Evolutionary conservation across 2,329 filamentous ascomycete species (phyloP).

Genomic region (Cladosporium sphaerospermum): DNA sequence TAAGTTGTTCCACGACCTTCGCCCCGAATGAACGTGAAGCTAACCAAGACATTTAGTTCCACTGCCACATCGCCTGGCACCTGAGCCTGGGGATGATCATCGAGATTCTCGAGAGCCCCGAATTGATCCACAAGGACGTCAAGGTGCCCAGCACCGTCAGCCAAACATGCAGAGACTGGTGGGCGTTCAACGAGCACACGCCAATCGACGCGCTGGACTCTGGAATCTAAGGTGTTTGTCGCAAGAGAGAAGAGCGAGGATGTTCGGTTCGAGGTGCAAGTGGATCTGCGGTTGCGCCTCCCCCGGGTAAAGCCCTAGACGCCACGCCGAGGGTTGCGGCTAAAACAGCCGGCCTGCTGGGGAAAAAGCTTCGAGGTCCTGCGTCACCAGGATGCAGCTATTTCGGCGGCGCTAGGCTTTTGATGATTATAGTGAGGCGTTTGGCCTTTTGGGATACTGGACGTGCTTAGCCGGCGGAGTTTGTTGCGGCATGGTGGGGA

Average conservation of each 20-base stretch:
- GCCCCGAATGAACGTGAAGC: not conserved
- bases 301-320: constrained; percentile 9
- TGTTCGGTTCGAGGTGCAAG: no score
- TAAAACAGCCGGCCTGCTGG: not conserved
- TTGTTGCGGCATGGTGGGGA: not conserved
- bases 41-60: constrained; percentile 46
- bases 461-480: constrained; percentile 1
- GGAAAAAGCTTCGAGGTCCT: no score
- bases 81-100: constrained; percentile 21
- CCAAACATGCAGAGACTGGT: constrained; percentile 48
- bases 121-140: constrained; percentile 34
- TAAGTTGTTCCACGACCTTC: not conserved
- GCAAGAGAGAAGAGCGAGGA: not conserved
- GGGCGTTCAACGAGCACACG: constrained; percentile 9
- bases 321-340: constrained; percentile 5
- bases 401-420: no score
- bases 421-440: no score
- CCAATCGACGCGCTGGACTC: constrained; percentile 1
- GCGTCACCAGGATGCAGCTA: no score
- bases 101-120: constrained; percentile 33
- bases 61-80: constrained; percentile 24
- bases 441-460: not conserved
- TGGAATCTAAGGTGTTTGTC: not conserved
- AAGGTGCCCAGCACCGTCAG: constrained; percentile 43
- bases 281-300: not conserved